Base-by-base conservation (phyloP, 2,329 filamentous ascomycete species). In the Volutella citrinella region DNA sequence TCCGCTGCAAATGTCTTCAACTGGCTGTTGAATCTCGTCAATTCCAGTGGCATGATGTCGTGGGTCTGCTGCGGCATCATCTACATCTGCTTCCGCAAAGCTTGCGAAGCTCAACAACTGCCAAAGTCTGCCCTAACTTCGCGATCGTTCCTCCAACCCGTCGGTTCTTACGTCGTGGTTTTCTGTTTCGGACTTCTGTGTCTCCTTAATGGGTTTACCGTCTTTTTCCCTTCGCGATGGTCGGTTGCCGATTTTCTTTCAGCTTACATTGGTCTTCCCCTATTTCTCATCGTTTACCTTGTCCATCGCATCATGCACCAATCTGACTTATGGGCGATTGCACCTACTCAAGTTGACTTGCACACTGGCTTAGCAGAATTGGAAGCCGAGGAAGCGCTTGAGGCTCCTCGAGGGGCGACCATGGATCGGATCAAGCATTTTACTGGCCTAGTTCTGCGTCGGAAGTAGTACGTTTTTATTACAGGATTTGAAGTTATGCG, bases 1-100 rank as follows among this genome's bases (percentile, higher is more conserved):
- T 22, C 20, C 9, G 9, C 20, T 9, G 9, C 20, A 22, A 22
- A 22, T 22, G 29, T 32, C 8, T 32, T 32, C 29, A 32, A 32
- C 20, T 32, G 29, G 29, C 20, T 32, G 10, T 16, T 32, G 16
- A 32, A 32, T 17, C 29, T 32, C 7, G 15, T 32, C 15, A 43
- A 43, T 34, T 38, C 37, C 7, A 32, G 37, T 11, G 41, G 28
- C 5, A 40, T 38, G 15, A 25, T 32, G 26, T 35, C 30, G 20
- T 43, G 41, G 41, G 32, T 43, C 19, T 40, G 40, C 25, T 43
- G 40, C 17, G 30, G 29, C 27, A 25, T 43, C 28, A 38, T 35
- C 16, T 43, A 43, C 23, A 15, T 41, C 17, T 34, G 41, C 7
- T 43, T 30, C 22, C 27, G 41, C 13, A 43, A 41, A n/a, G 41